Base-by-base conservation (phyloP, 2,329 filamentous ascomycete genomes). In the Elsinoe batatas region DNA sequence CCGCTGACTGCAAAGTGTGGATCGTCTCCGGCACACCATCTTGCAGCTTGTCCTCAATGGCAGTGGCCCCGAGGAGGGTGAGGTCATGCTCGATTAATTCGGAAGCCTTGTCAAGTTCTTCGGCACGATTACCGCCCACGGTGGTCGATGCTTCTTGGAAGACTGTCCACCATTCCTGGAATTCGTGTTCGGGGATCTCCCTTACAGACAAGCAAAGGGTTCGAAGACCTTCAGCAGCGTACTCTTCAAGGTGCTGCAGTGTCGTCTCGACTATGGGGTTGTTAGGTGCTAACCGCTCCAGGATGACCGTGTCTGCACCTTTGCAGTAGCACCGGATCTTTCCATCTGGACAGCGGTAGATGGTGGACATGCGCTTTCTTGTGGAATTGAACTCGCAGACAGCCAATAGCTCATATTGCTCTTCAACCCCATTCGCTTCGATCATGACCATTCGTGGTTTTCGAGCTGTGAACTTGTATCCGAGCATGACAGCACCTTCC, bases 381-480 rank as follows among this genome's bases (percentile, higher is more conserved):
- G 90, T 93, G 1, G 93, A 97, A 73, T 98, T 98, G 77, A 98
- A 98, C 70, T 98, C 93, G 69, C 91, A 96, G n/a, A 98, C 91
- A 2, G 91, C 91, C 57, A 98, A 74, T 37, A 98, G 78, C 68
- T 96, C 88, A 68, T 93, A 98, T 68, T 96, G 87, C 42, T 80
- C 77, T 61, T 88, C 79, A 62, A 80, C 74, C 1, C 87, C 90
- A 37, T 80, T 79, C 1, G 86, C 84, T 56, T 86, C 80, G 63
- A 97, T 91, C 38, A 91, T 86, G 30, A 98, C 93, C 4, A 88
- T 82, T 57, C 84, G 83, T 30, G 93, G 94, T 72, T 93, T 95
- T 64, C 94, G 83, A 53, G 93, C 91, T 51, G 85, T 83, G 68
- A 98, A 98, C 56, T 81, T 84, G 75, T 96, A 97, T 3, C 91